Base-by-base conservation (phyloP, 2,329 filamentous ascomycete species). In the Corynespora cassiicola region DNA sequence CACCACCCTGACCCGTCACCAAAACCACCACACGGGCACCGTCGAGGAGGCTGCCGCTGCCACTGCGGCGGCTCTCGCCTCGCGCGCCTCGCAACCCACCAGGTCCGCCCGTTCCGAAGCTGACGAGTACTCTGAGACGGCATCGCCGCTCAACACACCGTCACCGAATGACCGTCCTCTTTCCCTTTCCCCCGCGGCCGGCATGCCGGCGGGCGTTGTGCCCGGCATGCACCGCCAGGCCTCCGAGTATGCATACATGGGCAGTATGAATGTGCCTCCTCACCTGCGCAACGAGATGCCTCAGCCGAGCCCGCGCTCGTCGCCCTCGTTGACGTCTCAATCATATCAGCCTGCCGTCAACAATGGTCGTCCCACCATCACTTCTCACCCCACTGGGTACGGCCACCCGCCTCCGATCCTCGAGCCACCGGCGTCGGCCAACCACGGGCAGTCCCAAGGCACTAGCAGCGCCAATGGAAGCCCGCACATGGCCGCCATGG, bases 11-110 rank as follows among this genome's bases (percentile, higher is more conserved):
- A 99, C 92, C 2, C 84, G 94, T 33, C 94, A 99, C 66, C 90
- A 96, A 71, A 96, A 95, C 56, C 89, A 95, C 59, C 94, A 97
- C 68, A 95, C 88, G 14, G 94, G 92, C 26, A 96, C 91, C 0
- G 88, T 96, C 11, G 92, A 96, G 67, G 92, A 97, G 68, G 90
- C 92, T 7, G 90, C 90, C 2, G 88, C 85, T 3, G 89, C 90
- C 4, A 96, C 90, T 0, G 90, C 89, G 21, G 90, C 90, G 26
- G 91, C 88, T 34, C 76, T 96, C 52, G 88, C 90, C 8, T 75
- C 74, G 26, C 72, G 75, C 42, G 72, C 72, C 6, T 66, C 70
- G 27, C 67, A 61, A 50, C 63, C 72, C 18, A 67, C 65, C 50
- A 72, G 77, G 33, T 72, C 81, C 45, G 69, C 79, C 46, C 82